Percentiles rank a stretch among this genome's conserved stretches.
Evolutionary conservation across 1,284 basidiomycete genomes (phyloP).

Genomic region (Albatrellus sp.): DNA sequence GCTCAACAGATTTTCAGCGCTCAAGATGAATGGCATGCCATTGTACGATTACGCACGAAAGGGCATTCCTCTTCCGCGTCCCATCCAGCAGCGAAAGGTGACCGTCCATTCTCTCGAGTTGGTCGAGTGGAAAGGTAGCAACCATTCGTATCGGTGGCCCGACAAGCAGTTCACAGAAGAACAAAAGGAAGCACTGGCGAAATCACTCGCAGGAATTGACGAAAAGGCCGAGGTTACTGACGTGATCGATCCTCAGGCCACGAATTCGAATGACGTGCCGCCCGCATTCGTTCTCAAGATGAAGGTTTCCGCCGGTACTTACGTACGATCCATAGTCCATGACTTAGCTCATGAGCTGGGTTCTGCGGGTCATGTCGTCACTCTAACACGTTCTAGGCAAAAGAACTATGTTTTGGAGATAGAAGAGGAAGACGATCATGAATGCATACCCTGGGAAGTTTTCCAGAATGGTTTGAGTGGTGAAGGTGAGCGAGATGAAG

Average conservation of each 20-base stretch:
- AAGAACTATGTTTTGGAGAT: constrained; percentile 59
- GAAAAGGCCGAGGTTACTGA: constrained; percentile 20
- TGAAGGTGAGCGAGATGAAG: constrained; percentile 40
- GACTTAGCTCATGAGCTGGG: constrained; percentile 77
- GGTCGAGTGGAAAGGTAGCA: constrained; percentile 52
- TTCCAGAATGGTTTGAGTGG: constrained; percentile 52
- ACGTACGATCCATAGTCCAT: constrained; percentile 86
- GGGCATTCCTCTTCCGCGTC: constrained; percentile 81
- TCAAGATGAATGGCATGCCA: constrained; percentile 97
- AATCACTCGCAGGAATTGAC: constrained; percentile 40
- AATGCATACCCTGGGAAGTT: constrained; percentile 73
- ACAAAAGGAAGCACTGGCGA: constrained; percentile 60
- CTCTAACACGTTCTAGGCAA: constrained; percentile 76
- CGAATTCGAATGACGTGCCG: constrained; percentile 35
- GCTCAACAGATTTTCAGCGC: constrained; percentile 75
- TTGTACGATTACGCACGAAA: constrained; percentile 94
- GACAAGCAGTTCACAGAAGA: constrained; percentile 54
- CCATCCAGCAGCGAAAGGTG: constrained; percentile 82
- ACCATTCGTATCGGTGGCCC: constrained; percentile 65
- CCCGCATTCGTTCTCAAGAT: constrained; percentile 81
- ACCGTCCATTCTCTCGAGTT: constrained; percentile 74
- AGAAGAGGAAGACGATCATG: constrained; percentile 26
- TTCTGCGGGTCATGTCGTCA: constrained; percentile 85
- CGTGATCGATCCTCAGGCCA: constrained; percentile 22
- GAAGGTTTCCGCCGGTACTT: constrained; percentile 94